Percentiles rank a stretch among this genome's conserved stretches.
phyloP scores from a whole-genome alignment of 495 filamentous ascomycete genomes.

The Pseudevernia furfuracea region DNA sequence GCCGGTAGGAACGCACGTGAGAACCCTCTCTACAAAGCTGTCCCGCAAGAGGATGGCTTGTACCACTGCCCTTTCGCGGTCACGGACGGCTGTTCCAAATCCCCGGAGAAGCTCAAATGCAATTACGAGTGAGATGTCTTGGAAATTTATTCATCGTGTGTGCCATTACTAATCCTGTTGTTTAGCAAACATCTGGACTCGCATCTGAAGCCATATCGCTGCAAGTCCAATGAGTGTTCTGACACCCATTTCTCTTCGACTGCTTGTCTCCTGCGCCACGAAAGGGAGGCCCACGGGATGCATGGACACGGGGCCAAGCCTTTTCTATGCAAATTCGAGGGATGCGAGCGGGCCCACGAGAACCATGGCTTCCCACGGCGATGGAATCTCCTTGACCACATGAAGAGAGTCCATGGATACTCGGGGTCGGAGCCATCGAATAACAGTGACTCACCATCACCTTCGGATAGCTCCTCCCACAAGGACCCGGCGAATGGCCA shows the following conservation, averaged over 20 bases:
- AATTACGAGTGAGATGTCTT: constrained; percentile 76
- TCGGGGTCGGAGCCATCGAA: constrained; percentile 28
- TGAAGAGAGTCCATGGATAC: constrained; percentile 87
- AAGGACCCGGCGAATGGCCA: constrained; percentile 4
- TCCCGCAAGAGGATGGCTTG: constrained; percentile 62
- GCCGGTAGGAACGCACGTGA: constrained; percentile 58
- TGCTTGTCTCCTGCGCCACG: constrained; percentile 87
- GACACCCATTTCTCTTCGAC: constrained; percentile 79
- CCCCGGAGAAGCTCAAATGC: constrained; percentile 81
- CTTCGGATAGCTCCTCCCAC: constrained; percentile 10
- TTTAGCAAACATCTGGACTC: constrained; percentile 89
- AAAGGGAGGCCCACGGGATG: constrained; percentile 89
- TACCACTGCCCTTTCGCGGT: constrained; percentile 88
- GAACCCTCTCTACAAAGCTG: constrained; percentile 69
- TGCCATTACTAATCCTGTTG: constrained; percentile 32
- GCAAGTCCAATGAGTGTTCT: constrained; percentile 71
- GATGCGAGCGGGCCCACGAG: constrained; percentile 69
- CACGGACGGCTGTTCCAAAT: constrained; percentile 69
- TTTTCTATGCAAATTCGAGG: constrained; percentile 73
- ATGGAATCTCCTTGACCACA: constrained; percentile 92
- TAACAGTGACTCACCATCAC: constrained; percentile 15
- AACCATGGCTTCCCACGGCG: constrained; percentile 85
- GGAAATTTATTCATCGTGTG: constrained; percentile 8
- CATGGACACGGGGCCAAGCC: constrained; percentile 90
- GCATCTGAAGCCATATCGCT: constrained; percentile 87